Evolutionary conservation across 2,329 filamentous ascomycete genomes (phyloP), one percentile per base, ranked within the genome.

Genomic region (Polychaeton citri): DNA sequence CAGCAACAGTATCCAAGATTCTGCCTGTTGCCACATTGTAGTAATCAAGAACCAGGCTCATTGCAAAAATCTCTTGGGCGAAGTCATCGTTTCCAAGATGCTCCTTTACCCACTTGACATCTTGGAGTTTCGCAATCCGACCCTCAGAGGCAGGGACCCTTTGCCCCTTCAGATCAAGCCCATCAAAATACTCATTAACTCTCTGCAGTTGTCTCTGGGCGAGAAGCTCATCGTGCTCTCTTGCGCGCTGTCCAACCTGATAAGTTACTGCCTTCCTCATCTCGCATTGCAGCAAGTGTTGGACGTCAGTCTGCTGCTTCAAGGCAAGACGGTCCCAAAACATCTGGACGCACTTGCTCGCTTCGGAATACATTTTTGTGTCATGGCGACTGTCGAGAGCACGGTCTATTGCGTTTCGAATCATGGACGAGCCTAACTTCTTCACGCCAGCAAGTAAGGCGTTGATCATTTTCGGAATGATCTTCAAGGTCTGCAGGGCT

Each of bases 11-110:
- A 19, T 86, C 79, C 1, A 74, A 65, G 46, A 84, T 80, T 2
- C 79, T 69, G 21, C 66, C 59, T 0, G 74, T 70, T 0, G 81
- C 79, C 4, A 79, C 69, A 32, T 72, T 65, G 49, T 86, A 86
- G 53, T 85, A 86, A 0, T 71, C 78, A 0, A 77, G 64, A 31
- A 82, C 67, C 3, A 74, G 74, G 0, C 75, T 66, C 0, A 80
- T 70, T 0, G 80, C 71, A 6, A 68, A 62, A 1, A 86, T 55
- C 49, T 84, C 79, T 0, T 60, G 55, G 1, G 63, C 51, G 44
- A 74, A 84, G 0, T 65, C 62, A 46, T 85, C 80, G 0, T 61
- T 52, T 0, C 67, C 68, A 8, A 83, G 59, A 18, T 66, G 38
- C 0, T 53, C 33, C 5, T 41, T 43, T n/a, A 51, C 30, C 30